Percentiles rank a stretch among this genome's conserved stretches.
phyloP scores from a whole-genome alignment of 345 rosid species.

The Angophora floribunda region DNA sequence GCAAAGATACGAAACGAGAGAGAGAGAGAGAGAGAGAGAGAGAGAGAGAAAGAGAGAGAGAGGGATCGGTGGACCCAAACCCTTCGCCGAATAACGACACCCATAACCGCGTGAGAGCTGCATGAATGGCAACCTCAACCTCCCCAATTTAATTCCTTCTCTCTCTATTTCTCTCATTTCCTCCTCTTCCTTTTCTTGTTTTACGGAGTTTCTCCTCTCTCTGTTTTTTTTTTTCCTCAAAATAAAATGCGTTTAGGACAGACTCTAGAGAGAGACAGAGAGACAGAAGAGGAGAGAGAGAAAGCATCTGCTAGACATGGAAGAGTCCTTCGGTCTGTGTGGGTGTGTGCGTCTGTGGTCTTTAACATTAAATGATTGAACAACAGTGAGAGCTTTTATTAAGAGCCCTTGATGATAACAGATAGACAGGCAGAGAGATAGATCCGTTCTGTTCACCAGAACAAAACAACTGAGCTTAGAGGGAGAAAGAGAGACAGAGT shows the following conservation, averaged over 20 bases:
- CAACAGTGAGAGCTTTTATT: not conserved
- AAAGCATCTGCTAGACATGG: not conserved
- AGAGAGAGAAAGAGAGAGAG: not conserved
- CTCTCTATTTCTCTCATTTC: not conserved
- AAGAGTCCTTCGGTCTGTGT: not conserved
- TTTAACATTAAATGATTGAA: slow-evolving; percentile 10
- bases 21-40: not conserved
- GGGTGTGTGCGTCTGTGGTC: not conserved
- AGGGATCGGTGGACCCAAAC: slow-evolving; percentile 17
- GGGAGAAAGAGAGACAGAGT: not conserved
- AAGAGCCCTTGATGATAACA: not conserved
- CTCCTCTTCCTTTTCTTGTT: not conserved
- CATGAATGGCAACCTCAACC: slow-evolving; percentile 23
- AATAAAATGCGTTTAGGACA: not conserved
- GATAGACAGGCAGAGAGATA: not conserved
- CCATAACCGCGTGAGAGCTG: slow-evolving; percentile 20
- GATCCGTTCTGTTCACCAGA: not conserved
- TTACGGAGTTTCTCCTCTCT: not conserved
- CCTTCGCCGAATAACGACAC: slow-evolving; percentile 48
- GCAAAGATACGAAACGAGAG: slow-evolving; percentile 5
- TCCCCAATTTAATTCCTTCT: slow-evolving; percentile 9
- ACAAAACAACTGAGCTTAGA: not conserved
- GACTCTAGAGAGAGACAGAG: slow-evolving; percentile 3
- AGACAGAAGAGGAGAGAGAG: slow-evolving; percentile 3
- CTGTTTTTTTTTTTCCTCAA: not conserved